These are phyloP conservation scores for Fusarium ambrosium DNA, from an alignment of 2,329 filamentous ascomycete species.

Conservation along the genomic window DNA sequence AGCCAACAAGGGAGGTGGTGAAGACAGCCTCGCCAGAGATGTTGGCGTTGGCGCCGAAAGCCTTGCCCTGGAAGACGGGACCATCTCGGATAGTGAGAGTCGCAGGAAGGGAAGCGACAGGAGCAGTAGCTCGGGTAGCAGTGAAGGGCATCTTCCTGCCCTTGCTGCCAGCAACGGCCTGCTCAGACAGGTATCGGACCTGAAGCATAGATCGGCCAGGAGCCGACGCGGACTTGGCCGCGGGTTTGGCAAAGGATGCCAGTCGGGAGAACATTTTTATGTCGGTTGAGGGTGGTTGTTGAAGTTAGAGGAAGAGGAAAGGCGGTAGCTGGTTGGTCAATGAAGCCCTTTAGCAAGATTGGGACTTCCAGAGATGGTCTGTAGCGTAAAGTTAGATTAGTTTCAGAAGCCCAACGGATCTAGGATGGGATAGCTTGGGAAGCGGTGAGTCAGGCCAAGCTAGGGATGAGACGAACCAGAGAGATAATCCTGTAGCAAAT, in stretches of 20 bases:
- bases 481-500: constrained; percentile 75
- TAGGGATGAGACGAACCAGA: constrained; percentile 69
- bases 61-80: constrained; percentile 95
- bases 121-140: constrained; percentile 71
- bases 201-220: constrained; percentile 57
- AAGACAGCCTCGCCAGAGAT: constrained; percentile 98
- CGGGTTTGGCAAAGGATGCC: constrained; percentile 66
- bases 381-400: constrained; percentile 36
- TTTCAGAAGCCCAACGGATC: constrained; percentile 20
- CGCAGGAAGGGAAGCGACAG: constrained; percentile 72
- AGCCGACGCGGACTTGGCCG: constrained; percentile 60
- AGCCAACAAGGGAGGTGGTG: constrained; percentile 97
- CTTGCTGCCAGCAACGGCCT: constrained; percentile 73
- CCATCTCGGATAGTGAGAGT: constrained; percentile 98
- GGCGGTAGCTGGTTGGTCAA: constrained; percentile 28
- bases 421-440: constrained; percentile 22
- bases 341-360: constrained; percentile 48
- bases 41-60: constrained; percentile 96
- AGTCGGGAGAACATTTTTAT: constrained; percentile 72
- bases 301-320: constrained; percentile 20
- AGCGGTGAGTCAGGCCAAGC: constrained; percentile 59
- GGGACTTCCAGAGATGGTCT: constrained; percentile 61
- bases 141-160: constrained; percentile 75
- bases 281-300: constrained; percentile 24
- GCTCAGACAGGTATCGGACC: constrained; percentile 53